Evolutionary conservation across 768 basidiomycete species (phyloP).

Genomic region (Glaciozyma martinii): DNA sequence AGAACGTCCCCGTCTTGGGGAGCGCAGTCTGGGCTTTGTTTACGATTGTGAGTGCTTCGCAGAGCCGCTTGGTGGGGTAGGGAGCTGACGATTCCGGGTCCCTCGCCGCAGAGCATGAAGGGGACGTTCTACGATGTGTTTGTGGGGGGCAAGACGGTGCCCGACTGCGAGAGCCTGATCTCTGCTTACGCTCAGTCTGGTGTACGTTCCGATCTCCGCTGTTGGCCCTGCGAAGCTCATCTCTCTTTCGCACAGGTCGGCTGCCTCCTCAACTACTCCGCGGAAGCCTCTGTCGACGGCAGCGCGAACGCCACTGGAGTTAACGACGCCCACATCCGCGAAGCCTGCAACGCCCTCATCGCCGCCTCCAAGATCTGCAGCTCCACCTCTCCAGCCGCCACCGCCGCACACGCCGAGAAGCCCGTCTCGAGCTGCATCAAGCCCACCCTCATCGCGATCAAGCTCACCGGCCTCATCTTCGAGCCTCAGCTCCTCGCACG

Average conservation of each 20-base stretch:
- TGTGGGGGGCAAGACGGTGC: constrained; percentile 28
- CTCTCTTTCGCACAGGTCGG: constrained; percentile 9
- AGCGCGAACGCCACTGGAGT: constrained; percentile 6
- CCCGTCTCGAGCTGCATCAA: constrained; percentile 9
- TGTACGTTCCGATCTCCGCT: not conserved
- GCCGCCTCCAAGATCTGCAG: constrained; percentile 20
- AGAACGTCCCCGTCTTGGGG: constrained; percentile 28
- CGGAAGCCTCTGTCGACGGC: constrained; percentile 27
- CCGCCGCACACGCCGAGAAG: not conserved
- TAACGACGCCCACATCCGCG: constrained; percentile 18
- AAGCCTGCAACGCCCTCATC: constrained; percentile 17
- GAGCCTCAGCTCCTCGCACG: constrained; percentile 24
- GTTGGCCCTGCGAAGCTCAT: not conserved
- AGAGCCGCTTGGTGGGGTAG: not conserved
- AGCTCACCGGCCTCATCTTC: constrained; percentile 29
- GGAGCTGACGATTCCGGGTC: not conserved
- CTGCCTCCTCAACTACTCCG: constrained; percentile 34
- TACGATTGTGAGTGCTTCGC: constrained; percentile 7
- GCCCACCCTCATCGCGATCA: constrained; percentile 33
- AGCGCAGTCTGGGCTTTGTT: constrained; percentile 21
- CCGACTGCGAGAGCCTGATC: constrained; percentile 14
- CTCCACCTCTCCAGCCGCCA: not conserved
- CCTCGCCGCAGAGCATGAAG: constrained; percentile 24
- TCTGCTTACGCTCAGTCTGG: constrained; percentile 11
- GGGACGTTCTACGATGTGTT: constrained; percentile 33